These are phyloP conservation scores for Phaffia australis DNA, from an alignment of 768 basidiomycete species.

Conservation along the genomic window DNA sequence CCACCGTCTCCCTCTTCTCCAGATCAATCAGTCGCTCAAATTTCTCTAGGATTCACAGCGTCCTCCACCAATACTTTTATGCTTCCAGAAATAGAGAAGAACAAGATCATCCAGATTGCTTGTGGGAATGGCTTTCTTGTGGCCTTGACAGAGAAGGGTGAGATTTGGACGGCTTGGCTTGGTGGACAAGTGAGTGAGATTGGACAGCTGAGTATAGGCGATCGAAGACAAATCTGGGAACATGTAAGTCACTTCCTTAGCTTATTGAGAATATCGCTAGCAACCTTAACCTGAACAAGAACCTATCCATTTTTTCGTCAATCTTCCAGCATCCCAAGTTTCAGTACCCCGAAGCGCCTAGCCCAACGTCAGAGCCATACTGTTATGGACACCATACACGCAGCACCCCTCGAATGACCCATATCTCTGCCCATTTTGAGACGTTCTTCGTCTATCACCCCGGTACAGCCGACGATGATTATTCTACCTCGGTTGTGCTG, in stretches of 20 bases:
- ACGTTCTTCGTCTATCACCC: conserved; percentile 54
- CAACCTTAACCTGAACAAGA: no score
- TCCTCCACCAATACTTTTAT: neutral
- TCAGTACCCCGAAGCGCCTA: conserved; percentile 1
- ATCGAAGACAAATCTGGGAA: conserved; percentile 5
- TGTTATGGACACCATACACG: no score
- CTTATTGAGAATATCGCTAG: neutral
- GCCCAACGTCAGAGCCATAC: neutral
- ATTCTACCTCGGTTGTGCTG: conserved; percentile 56
- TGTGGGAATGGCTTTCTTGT: conserved; percentile 61
- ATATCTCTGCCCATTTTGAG: conserved; percentile 69
- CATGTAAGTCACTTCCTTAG: neutral
- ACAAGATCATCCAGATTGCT: conserved; percentile 65
- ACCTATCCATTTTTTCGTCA: no score
- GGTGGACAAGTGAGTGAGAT: conserved; percentile 5
- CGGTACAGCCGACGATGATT: conserved; percentile 7
- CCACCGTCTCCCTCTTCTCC: conserved; percentile 1
- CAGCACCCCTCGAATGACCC: conserved; percentile 32
- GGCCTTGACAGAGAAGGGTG: conserved; percentile 67
- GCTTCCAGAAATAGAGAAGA: conserved; percentile 9
- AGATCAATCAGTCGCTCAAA: no score
- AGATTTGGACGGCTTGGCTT: conserved; percentile 42
- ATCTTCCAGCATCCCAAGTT: conserved; percentile 18
- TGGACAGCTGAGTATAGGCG: neutral
- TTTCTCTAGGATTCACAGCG: neutral